Base-by-base conservation (phyloP, 2,329 filamentous ascomycete genomes). In the Pseudocercospora macadamiae region DNA sequence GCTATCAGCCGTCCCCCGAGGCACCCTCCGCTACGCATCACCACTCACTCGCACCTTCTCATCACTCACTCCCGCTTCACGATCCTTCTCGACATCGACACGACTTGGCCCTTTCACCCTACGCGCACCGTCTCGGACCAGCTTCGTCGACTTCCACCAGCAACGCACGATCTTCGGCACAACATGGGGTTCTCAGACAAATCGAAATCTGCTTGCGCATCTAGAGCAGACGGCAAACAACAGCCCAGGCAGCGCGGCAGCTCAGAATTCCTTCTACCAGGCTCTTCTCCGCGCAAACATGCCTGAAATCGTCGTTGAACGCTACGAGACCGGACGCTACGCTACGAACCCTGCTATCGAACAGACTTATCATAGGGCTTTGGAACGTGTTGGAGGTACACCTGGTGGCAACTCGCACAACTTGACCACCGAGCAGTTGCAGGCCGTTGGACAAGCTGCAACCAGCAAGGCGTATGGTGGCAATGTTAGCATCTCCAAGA, bases 241-340 rank as follows among this genome's bases (percentile, higher is more conserved):
- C 75, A 96, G 96, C 69, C 91, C 95, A 1, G 84, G 82, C 60
- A 97, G 91, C 74, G 89, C 92, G 25, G 89, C 89, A 42, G 88
- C 92, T 18, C 95, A 99, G 74, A 95, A 93, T 73, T 89, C 90
- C 14, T 97, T 99, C 74, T 99, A 99, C 73, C 89, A 93, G 72
- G 88, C 93, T 45, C 84, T 99, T 12, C 82, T 97, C 55, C 89
- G 90, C 72, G 92, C 93, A 52, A 95, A 96, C 70, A 93, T 97
- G 89, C 91, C 93, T 16, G 89, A 92, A 52, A 96, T 99, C 63
- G 81, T 99, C 57, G 84, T 97, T 60, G 92, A 97, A 75, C 84
- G 95, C 69, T 95, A 96, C 75, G 87, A 92, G 72, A 92, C 89
- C 14, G 90, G 90, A 62, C 86, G 89, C 55, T 99, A 93, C 73